These are phyloP conservation scores for Moesziomyces globuligerus DNA, from an alignment of 1,284 basidiomycete genomes.

Conservation along the genomic window DNA sequence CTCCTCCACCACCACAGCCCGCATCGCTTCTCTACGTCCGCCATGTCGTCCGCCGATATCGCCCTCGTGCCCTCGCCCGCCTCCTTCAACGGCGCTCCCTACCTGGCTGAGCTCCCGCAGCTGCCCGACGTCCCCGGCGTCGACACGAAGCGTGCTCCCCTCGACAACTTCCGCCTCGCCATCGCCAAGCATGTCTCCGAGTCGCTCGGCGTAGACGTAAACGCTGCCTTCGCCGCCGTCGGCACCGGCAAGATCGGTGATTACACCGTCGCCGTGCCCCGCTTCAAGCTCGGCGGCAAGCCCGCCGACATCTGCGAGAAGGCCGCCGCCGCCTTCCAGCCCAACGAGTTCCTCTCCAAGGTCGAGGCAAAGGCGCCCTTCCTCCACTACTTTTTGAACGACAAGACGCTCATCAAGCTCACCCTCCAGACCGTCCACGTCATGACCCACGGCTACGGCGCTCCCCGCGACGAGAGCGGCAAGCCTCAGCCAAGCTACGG, in stretches of 20 bases:
- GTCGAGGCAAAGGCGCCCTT: constrained; percentile 59
- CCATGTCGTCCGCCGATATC: constrained; percentile 39
- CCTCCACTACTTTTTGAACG: constrained; percentile 59
- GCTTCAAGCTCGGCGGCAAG: constrained; percentile 87
- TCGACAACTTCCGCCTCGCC: constrained; percentile 86
- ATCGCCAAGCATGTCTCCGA: constrained; percentile 82
- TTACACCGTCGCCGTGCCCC: constrained; percentile 88
- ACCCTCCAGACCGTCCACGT: constrained; percentile 84
- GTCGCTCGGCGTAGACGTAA: constrained; percentile 72
- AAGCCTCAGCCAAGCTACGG: constrained; percentile 64
- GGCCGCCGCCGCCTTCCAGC: constrained; percentile 73
- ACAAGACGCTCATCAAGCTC: constrained; percentile 76
- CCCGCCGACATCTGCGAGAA: constrained; percentile 80
- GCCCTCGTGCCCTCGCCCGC: constrained; percentile 49
- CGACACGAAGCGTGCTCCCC: constrained; percentile 76
- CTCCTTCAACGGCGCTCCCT: constrained; percentile 69
- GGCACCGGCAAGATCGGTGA: constrained; percentile 88
- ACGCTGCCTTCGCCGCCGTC: constrained; percentile 81
- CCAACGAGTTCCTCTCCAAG: constrained; percentile 56
- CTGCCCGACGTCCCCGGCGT: constrained; percentile 66
- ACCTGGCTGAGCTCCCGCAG: constrained; percentile 61
- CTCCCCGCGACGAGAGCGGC: constrained; percentile 41
- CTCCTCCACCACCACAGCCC: background rate
- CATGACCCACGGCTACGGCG: constrained; percentile 73
- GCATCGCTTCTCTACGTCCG: constrained; percentile 27